Conservation (phyloP, 1,284 basidiomycete species). For the Rhodofomes roseus region DNA sequence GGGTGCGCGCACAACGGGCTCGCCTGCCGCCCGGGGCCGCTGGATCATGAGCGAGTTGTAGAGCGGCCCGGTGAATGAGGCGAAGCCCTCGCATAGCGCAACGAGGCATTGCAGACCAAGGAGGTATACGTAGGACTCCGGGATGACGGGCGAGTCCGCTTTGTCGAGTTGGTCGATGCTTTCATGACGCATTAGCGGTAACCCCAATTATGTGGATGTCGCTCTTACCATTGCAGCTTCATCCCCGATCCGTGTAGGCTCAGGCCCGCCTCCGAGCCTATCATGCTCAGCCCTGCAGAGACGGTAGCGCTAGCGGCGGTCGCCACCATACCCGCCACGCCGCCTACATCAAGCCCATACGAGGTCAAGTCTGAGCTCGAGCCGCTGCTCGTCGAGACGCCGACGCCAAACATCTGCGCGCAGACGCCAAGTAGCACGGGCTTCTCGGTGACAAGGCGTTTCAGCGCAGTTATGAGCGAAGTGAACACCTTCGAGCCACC, state of each 20-base stretch:
- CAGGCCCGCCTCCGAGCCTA: conserved; percentile 62
- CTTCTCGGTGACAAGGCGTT: conserved; percentile 83
- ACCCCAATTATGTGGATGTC: background rate
- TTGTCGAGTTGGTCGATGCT: conserved; percentile 98
- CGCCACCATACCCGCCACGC: conserved; percentile 81
- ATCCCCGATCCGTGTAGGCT: conserved; percentile 70
- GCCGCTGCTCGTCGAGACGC: conserved; percentile 43
- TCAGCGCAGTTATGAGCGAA: conserved; percentile 78
- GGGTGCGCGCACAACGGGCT: conserved; percentile 67
- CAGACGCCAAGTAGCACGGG: conserved; percentile 79
- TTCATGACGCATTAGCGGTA: background rate
- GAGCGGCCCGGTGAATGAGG: conserved; percentile 65
- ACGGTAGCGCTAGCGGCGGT: conserved; percentile 80
- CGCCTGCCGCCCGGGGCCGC: conserved; percentile 60
- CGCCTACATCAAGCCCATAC: conserved; percentile 60
- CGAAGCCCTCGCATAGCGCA: conserved; percentile 87
- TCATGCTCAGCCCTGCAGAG: conserved; percentile 70
- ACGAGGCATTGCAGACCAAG: conserved; percentile 87
- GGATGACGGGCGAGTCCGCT: conserved; percentile 88
- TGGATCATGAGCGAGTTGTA: conserved; percentile 68
- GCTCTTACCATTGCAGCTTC: conserved; percentile 79
- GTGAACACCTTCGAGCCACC: conserved; percentile 70
- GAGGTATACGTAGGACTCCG: conserved; percentile 90
- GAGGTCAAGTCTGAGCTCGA: conserved; percentile 29
- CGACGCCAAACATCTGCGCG: conserved; percentile 77